Evolutionary conservation across 2,329 filamentous ascomycete species (phyloP), one percentile per base, ranked within the genome.

Genomic region (Pseudonectria buxi): DNA sequence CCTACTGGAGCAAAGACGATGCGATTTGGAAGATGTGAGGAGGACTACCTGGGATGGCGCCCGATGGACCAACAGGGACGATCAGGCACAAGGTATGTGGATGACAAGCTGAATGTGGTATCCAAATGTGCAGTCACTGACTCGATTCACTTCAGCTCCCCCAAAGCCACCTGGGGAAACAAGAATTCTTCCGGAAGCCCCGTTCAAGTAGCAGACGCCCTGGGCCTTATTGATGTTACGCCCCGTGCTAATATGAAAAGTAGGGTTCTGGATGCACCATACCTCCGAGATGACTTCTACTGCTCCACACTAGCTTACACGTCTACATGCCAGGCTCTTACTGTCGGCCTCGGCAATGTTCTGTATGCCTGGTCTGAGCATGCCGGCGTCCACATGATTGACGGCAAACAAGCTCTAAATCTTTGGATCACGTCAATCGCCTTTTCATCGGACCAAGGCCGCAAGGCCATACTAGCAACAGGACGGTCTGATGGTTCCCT

Each of bases 211-310:
- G 43, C 26, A 14, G n/a, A 26, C n/a, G 11, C 11, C 13, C n/a
- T 26, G 25, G 73, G 64, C 32, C 10, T 14, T 22, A 6, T 13
- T 30, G 22, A 2, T 7, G 4, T 14, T 7, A 29, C 41, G 30
- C 36, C 22, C n/a, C n/a, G 4, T n/a, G 10, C 7, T 35, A 28
- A 55, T 72, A 37, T 70, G 52, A 39, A 15, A 9, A 11, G 4
- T 11, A 83, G 79, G 63, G 84, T 95, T 6, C 71, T 98, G 5
- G 87, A 95, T 62, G 90, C 90, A 7, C 88, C 89, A 3, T 77
- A 79, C 33, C 69, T 96, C n/a, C 79, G 87, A 37, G 88, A 96
- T 51, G 90, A 98, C 59, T 98, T 89, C 58, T 98, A 98, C 58
- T 95, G 88, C 62, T 92, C 89, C 0, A 72, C 89, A 3, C 71